Evolutionary conservation across 2,329 filamentous ascomycete species (phyloP).

Genomic region (Epichloe aotearoae): DNA sequence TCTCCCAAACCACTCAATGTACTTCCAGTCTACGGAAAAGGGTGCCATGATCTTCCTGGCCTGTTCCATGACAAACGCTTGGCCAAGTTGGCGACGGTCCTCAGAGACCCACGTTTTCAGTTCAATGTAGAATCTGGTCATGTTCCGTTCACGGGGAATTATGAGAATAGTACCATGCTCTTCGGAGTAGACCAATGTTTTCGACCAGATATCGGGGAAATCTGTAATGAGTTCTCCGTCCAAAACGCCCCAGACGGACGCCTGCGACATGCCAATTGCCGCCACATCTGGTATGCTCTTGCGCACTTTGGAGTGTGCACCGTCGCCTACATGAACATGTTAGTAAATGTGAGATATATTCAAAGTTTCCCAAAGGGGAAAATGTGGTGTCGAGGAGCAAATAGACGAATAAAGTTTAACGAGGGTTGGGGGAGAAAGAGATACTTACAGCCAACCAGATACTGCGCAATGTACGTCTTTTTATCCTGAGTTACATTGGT

Average conservation of each 20-base stretch:
- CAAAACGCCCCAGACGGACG: constrained; percentile 54
- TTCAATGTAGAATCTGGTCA: constrained; percentile 53
- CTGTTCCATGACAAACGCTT: constrained; percentile 58
- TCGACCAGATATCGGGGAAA: constrained; percentile 65
- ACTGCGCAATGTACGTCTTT: constrained; percentile 41
- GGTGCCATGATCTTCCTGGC: constrained; percentile 48
- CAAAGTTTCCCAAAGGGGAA: neutral
- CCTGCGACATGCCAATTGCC: constrained; percentile 40
- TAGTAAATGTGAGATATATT: neutral
- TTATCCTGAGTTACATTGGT: constrained; percentile 38
- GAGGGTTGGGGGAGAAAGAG: neutral
- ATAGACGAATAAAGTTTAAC: neutral
- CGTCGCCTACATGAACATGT: constrained; percentile 36
- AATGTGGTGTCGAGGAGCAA: neutral
- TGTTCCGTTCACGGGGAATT: constrained; percentile 58
- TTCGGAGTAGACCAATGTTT: constrained; percentile 55
- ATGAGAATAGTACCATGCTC: constrained; percentile 58
- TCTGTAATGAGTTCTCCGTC: constrained; percentile 59
- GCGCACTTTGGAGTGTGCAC: constrained; percentile 57
- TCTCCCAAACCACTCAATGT: constrained; percentile 57
- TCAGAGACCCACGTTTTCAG: constrained; percentile 33
- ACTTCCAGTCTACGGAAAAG: constrained; percentile 43
- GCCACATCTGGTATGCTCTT: constrained; percentile 46
- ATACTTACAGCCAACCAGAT: constrained; percentile 52
- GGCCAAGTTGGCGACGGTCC: constrained; percentile 29